A percentile compares a stretch with the other conserved stretches of the same genome.
phyloP scores from a whole-genome alignment of 306 rosid species.

The Cucurbita argyrosperma region DNA sequence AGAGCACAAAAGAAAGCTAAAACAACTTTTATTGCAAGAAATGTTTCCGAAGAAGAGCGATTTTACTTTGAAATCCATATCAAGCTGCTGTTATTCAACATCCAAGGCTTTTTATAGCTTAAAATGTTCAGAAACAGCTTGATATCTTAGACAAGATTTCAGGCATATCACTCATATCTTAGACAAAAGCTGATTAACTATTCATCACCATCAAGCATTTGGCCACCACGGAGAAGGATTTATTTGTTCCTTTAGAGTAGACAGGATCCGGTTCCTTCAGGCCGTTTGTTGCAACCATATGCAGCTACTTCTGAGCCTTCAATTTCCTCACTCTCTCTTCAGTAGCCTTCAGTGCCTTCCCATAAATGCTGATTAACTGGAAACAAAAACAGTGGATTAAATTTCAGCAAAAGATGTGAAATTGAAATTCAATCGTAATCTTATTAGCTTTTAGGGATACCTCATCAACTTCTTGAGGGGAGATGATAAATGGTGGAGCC shows the following conservation, averaged over 20 bases:
- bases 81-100: background rate
- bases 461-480: too few species aligned
- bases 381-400: too few species aligned
- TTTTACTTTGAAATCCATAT: background rate
- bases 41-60: too few species aligned
- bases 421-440: too few species aligned
- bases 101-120: too few species aligned
- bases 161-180: background rate
- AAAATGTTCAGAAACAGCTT: too few species aligned
- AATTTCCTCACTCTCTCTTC: too few species aligned
- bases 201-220: constrained; percentile 9
- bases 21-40: background rate
- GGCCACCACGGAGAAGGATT: background rate
- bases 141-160: background rate
- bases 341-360: too few species aligned
- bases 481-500: too few species aligned
- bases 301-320: background rate
- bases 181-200: constrained; percentile 3
- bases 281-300: background rate
- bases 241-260: background rate
- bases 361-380: too few species aligned
- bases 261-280: background rate
- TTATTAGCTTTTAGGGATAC: too few species aligned
- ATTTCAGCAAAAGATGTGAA: too few species aligned
- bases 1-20: constrained; percentile 6